Conservation (phyloP, 257 asterid species). For the Phtheirospermum japonicum region DNA sequence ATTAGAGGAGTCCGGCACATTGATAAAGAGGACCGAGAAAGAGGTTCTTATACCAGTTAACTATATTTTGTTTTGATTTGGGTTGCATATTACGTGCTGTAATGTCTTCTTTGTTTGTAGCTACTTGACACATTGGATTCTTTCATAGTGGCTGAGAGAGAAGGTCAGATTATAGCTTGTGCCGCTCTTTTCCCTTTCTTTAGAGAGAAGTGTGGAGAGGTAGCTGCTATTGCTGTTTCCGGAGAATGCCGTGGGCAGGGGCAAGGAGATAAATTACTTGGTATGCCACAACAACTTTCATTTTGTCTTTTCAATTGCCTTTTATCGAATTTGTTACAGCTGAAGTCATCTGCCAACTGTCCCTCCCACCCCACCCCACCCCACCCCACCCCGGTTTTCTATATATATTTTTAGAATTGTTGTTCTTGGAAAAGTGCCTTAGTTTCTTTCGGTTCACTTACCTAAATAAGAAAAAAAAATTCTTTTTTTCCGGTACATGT, state of each 20-base stretch:
- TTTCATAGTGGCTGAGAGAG: slow-evolving; percentile 87
- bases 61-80: slow-evolving; percentile 4
- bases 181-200: slow-evolving; percentile 82
- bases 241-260: slow-evolving; percentile 99
- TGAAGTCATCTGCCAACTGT: too few species aligned
- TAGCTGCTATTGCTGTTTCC: slow-evolving; percentile 97
- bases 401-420: too few species aligned
- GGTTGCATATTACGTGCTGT: slow-evolving; percentile 7
- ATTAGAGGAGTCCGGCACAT: slow-evolving; percentile 77
- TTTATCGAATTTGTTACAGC: too few species aligned
- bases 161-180: slow-evolving; percentile 91
- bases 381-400: too few species aligned
- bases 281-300: slow-evolving; percentile 37
- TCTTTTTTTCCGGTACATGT: too few species aligned
- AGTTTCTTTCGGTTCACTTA: too few species aligned
- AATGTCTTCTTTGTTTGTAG: slow-evolving; percentile 37
- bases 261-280: slow-evolving; percentile 96
- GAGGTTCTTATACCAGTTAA: slow-evolving; percentile 48
- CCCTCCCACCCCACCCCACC: too few species aligned
- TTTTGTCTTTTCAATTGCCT: background rate
- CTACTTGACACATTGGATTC: slow-evolving; percentile 58
- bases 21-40: slow-evolving; percentile 79
- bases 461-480: too few species aligned
- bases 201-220: slow-evolving; percentile 86
- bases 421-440: too few species aligned